Evolutionary conservation across 2,329 filamentous ascomycete genomes (phyloP), one percentile per base, ranked within the genome.

Genomic region (Aspergillus sp.): DNA sequence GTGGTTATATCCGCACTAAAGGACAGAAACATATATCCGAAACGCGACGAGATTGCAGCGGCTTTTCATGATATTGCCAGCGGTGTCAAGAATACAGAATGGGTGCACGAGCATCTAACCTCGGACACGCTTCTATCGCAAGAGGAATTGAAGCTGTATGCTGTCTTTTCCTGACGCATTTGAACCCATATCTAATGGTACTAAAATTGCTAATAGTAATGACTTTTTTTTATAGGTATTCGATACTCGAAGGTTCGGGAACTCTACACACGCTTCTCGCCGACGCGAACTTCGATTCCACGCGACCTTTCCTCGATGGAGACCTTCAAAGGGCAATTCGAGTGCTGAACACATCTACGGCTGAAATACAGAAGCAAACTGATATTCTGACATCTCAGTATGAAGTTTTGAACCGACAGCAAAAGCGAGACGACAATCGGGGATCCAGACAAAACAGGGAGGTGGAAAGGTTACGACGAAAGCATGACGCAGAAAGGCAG

Each of bases 81-180:
- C 18, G 59, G 52, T 24, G 34, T 45, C n/a, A 53, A 62, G 12
- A 69, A 67, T 58, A 59, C 58, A 38, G 60, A 70, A 60, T 76
- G 74, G 74, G 66, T 69, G 26, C 57, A 61, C 8, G 66, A 67
- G 36, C 66, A 76, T 61, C 60, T 77, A 47, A 53, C 52, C 30
- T 53, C 63, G 7, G 68, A 73, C 49, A 75, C 72, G 5, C 64
- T 77, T 36, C 65, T 78, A 51, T 76, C 75, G 6, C 68, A 68
- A 51, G 75, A 78, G 51, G 75, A 78, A 62, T 61, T 74, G 22
- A 61, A 59, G 48, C 48, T 76, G 75, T 76, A 69, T 38, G 67
- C 9, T 43, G 18, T 13, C 47, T 26, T 17, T 18, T 11, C 34
- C 34, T 36, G 34, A 13, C 18, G n/a, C 22, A 22, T 13, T 18